These are phyloP conservation scores for Nectriaceae sp. DNA, from an alignment of 2,329 filamentous ascomycete species.

Conservation along the genomic window DNA sequence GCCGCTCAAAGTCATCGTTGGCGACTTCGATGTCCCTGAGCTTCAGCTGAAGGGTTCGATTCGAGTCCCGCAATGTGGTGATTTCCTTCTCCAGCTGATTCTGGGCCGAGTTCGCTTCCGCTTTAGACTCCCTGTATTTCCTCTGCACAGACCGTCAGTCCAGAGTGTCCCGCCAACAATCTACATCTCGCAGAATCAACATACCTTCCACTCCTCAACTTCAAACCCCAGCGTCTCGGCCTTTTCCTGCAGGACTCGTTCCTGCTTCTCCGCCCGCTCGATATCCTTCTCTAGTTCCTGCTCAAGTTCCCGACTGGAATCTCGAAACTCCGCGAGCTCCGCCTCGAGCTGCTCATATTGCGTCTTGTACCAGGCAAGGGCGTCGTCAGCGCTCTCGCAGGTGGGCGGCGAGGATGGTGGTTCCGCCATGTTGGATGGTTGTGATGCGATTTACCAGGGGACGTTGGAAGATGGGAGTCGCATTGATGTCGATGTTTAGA, in stretches of 20 bases:
- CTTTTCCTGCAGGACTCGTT: conserved; percentile 83
- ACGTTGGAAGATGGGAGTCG: conserved; percentile 14
- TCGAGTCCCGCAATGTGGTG: conserved; percentile 82
- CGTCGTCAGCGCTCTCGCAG: conserved; percentile 65
- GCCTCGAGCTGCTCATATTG: conserved; percentile 92
- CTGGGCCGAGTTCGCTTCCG: conserved; percentile 82
- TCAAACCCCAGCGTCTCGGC: conserved; percentile 83
- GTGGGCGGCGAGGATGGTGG: conserved; percentile 66
- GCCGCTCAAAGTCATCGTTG: conserved; percentile 97
- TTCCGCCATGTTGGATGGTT: conserved; percentile 44
- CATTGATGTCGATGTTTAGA: conserved; percentile 14
- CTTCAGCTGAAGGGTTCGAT: conserved; percentile 77
- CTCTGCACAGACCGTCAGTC: conserved; percentile 53
- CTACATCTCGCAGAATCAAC: conserved; percentile 26
- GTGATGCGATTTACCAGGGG: conserved; percentile 11
- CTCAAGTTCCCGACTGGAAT: conserved; percentile 92
- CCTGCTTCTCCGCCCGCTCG: conserved; percentile 90
- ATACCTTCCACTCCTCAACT: conserved; percentile 97
- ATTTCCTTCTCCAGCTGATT: conserved; percentile 92
- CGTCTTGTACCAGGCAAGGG: conserved; percentile 90
- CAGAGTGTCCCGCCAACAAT: not conserved
- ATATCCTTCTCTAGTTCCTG: conserved; percentile 95
- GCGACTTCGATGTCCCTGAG: conserved; percentile 95
- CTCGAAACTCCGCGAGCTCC: conserved; percentile 90
- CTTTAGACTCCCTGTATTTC: conserved; percentile 95